Evolutionary conservation across 371 early-diverging fungal species (phyloP).

Genomic region (Saksenaea oblongispora): DNA sequence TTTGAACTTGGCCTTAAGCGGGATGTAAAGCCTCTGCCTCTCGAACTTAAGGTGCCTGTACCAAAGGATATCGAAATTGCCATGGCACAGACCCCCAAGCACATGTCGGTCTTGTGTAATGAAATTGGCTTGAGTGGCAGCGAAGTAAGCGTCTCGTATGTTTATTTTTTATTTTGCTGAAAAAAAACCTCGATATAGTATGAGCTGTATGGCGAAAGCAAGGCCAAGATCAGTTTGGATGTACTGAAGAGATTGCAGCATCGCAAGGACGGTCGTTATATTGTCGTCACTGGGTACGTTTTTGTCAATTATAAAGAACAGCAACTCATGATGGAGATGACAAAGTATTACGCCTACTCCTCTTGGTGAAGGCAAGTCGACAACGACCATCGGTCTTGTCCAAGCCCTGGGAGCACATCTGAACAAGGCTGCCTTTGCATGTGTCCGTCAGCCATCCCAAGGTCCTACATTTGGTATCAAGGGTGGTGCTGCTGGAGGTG

Average conservation of each 20-base stretch:
- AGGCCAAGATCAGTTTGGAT: slow-evolving; percentile 87
- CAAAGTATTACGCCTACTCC: slow-evolving; percentile 95
- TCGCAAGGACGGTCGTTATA: slow-evolving; percentile 84
- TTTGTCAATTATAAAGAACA: not conserved
- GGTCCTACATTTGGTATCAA: slow-evolving; percentile 99
- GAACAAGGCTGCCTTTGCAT: slow-evolving; percentile 86
- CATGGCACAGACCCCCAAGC: slow-evolving; percentile 82
- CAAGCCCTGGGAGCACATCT: slow-evolving; percentile 95
- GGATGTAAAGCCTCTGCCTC: slow-evolving; percentile 62
- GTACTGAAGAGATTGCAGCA: slow-evolving; percentile 81
- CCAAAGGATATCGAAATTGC: slow-evolving; percentile 96
- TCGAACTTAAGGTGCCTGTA: slow-evolving; percentile 74
- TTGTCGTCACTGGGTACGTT: slow-evolving; percentile 90
- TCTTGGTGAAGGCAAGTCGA: slow-evolving; percentile 97
- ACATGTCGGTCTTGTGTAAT: slow-evolving; percentile 72
- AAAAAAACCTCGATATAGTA: slow-evolving; percentile 54
- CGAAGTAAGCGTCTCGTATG: slow-evolving; percentile 48
- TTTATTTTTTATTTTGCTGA: not conserved
- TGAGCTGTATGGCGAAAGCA: slow-evolving; percentile 85
- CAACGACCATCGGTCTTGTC: slow-evolving; percentile 91
- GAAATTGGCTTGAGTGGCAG: slow-evolving; percentile 78
- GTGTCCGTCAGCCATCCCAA: slow-evolving; percentile 96
- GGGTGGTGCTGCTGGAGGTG: slow-evolving; percentile 98
- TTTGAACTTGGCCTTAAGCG: slow-evolving; percentile 44
- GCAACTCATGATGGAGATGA: not conserved